Percentiles rank a stretch among this genome's conserved stretches.
Conservation (phyloP, 805 yeast genomes). For the Jamesozyma gamospora region DNA sequence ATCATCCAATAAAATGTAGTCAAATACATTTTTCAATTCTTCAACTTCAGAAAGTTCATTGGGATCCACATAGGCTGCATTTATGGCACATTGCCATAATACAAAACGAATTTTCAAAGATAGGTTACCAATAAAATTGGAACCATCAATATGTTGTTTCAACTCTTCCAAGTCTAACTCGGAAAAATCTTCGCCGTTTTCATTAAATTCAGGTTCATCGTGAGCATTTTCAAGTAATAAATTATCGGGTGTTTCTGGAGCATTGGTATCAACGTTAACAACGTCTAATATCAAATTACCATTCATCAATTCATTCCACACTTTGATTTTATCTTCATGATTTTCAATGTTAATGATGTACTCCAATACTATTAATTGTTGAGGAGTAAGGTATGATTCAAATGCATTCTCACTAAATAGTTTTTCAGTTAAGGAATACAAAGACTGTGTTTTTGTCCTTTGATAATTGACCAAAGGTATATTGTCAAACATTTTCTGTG, state of each 20-base stretch:
- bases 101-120: constrained; percentile 59
- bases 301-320: constrained; percentile 40
- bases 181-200: constrained; percentile 27
- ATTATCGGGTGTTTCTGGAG: constrained; percentile 1
- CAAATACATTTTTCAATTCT: constrained; percentile 5
- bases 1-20: constrained; percentile 3
- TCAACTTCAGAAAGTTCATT: constrained; percentile 24
- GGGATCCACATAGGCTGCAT: constrained; percentile 26
- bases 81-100: constrained; percentile 53
- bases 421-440: constrained; percentile 29
- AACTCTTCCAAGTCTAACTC: constrained; percentile 33
- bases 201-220: constrained; percentile 3
- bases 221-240: neutral
- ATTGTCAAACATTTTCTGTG: constrained; percentile 4
- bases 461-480: constrained; percentile 24
- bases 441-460: constrained; percentile 21
- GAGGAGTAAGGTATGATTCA: constrained; percentile 43
- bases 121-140: constrained; percentile 41
- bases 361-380: constrained; percentile 43
- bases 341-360: constrained; percentile 33
- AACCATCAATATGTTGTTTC: constrained; percentile 36
- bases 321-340: constrained; percentile 14
- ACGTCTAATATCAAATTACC: constrained; percentile 25
- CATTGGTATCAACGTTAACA: constrained; percentile 3
- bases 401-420: constrained; percentile 33